These are phyloP conservation scores for Linum trigynum DNA, from an alignment of 345 rosid species.

Conservation along the genomic window DNA sequence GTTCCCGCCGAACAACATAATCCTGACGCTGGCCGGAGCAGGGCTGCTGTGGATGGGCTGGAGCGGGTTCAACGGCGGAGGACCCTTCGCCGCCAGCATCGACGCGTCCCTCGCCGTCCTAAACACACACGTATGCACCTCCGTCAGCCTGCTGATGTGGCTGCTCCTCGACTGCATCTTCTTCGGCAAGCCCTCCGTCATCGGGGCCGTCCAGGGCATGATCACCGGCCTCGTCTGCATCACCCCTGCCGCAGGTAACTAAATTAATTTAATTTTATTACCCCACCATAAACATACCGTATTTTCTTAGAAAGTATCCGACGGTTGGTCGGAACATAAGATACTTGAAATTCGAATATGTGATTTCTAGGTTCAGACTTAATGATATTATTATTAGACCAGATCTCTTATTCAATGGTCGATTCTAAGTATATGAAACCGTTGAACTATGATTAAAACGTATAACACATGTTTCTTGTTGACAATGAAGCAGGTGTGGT, in stretches of 20 bases:
- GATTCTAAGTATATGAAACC: no score
- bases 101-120: conserved; percentile 40
- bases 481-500: conserved; percentile 27
- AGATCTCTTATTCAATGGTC: no score
- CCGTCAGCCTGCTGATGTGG: conserved; percentile 42
- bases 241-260: conserved; percentile 40
- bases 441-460: no score
- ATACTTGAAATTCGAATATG: background rate
- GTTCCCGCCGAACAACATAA: conserved; percentile 38
- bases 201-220: conserved; percentile 40
- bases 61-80: conserved; percentile 56
- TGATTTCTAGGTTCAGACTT: no score
- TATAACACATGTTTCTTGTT: no score
- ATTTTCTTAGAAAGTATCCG: background rate
- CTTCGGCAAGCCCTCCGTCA: conserved; percentile 32
- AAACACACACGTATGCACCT: conserved; percentile 43
- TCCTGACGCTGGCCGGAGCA: conserved; percentile 44
- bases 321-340: no score
- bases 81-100: conserved; percentile 24
- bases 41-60: conserved; percentile 60
- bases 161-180: conserved; percentile 28
- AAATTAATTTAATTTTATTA: background rate
- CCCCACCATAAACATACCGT: background rate
- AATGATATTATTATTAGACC: no score
- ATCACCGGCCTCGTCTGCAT: conserved; percentile 51